A percentile compares a stretch with the other conserved stretches of the same genome.
These are phyloP conservation scores for Ceratocystis cacaofunesta DNA, from an alignment of 2,329 filamentous ascomycete genomes.

Conservation along the genomic window DNA sequence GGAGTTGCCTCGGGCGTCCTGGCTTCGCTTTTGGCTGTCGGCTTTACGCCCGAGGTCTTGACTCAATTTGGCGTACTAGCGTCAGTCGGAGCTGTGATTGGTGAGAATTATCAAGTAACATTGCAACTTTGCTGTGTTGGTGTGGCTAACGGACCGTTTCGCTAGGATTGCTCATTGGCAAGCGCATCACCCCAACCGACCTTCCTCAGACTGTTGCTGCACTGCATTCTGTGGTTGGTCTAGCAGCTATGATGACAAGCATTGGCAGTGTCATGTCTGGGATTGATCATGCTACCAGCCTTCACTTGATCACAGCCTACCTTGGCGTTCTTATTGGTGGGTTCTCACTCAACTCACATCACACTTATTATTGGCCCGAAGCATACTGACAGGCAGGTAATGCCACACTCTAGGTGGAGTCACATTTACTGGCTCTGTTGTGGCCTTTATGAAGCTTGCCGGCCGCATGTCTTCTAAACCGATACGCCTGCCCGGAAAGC, in stretches of 20 bases:
- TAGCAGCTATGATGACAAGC: slow-evolving; percentile 77
- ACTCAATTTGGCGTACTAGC: slow-evolving; percentile 68
- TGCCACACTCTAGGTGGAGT: slow-evolving; percentile 40
- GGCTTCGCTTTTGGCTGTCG: slow-evolving; percentile 66
- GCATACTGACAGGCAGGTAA: no score
- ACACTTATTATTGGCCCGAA: no score
- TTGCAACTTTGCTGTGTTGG: slow-evolving; percentile 15
- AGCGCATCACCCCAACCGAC: slow-evolving; percentile 74
- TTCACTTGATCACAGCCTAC: slow-evolving; percentile 77
- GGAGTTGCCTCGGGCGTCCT: slow-evolving; percentile 73
- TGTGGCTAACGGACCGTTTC: slow-evolving; percentile 15
- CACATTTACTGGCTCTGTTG: slow-evolving; percentile 81
- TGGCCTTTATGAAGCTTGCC: slow-evolving; percentile 76
- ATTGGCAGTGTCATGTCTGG: slow-evolving; percentile 73
- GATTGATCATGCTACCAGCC: slow-evolving; percentile 52
- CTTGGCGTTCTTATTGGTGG: slow-evolving; percentile 67
- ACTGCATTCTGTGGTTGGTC: slow-evolving; percentile 75
- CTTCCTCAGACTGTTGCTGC: slow-evolving; percentile 82
- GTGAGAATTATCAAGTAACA: slow-evolving; percentile 21
- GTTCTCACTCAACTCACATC: background rate
- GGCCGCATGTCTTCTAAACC: slow-evolving; percentile 71
- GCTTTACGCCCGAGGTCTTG: slow-evolving; percentile 64
- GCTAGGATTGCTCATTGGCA: slow-evolving; percentile 57
- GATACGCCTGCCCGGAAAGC: slow-evolving; percentile 55
- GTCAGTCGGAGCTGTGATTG: slow-evolving; percentile 51